These are phyloP conservation scores for Pseudocercospora cruenta DNA, from an alignment of 2,329 filamentous ascomycete genomes.

Conservation along the genomic window DNA sequence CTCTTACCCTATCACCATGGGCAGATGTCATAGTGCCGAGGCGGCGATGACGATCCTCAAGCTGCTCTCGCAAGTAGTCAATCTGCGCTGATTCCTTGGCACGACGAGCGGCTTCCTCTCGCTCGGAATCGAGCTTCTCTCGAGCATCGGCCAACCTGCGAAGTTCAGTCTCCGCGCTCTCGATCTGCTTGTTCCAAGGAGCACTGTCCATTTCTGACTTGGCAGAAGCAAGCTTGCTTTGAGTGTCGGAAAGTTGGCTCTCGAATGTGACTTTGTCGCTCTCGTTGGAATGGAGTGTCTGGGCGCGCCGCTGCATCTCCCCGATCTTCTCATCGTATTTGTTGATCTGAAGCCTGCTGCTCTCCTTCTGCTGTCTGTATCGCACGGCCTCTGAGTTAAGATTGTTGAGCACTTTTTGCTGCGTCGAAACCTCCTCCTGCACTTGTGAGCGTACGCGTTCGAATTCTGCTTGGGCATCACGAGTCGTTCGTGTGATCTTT, in stretches of 20 bases:
- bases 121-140: conserved; percentile 74
- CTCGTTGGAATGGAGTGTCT: conserved; percentile 81
- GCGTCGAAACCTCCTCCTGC: conserved; percentile 71
- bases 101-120: conserved; percentile 78
- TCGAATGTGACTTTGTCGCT: conserved; percentile 78
- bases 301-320: conserved; percentile 68
- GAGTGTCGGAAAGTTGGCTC: conserved; percentile 70
- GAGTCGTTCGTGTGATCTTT: conserved; percentile 72
- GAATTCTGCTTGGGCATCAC: conserved; percentile 77
- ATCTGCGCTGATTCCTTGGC: conserved; percentile 83
- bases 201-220: conserved; percentile 66
- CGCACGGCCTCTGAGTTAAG: conserved; percentile 74
- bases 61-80: conserved; percentile 79
- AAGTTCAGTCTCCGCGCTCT: conserved; percentile 66
- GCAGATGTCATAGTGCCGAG: conserved; percentile 77
- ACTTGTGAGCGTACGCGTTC: conserved; percentile 75
- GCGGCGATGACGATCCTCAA: conserved; percentile 72
- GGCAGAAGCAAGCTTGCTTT: conserved; percentile 63
- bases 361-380: conserved; percentile 69
- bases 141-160: conserved; percentile 72
- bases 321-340: conserved; percentile 72
- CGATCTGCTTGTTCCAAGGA: conserved; percentile 72
- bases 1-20: conserved; percentile 70
- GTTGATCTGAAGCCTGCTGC: conserved; percentile 71
- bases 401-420: conserved; percentile 71